A percentile compares a stretch with the other conserved stretches of the same genome.
Conservation (phyloP, 345 rosid species). For the Bruguiera sexangula region DNA sequence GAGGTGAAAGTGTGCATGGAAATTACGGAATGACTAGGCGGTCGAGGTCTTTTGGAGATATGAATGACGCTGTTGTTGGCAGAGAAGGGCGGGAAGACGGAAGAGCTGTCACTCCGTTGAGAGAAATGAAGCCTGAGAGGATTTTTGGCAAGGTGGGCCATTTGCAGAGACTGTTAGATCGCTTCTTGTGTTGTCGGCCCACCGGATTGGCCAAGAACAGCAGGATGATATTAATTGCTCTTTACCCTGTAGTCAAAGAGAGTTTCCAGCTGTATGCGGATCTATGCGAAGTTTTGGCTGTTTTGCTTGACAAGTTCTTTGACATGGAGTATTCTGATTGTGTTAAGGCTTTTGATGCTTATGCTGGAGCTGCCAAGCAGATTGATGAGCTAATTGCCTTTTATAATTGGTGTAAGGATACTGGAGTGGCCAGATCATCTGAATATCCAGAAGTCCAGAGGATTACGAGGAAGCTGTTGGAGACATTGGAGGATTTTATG, state of each 20-base stretch:
- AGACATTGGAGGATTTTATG: slow-evolving; percentile 76
- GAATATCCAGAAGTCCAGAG: slow-evolving; percentile 95
- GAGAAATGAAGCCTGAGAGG: slow-evolving; percentile 74
- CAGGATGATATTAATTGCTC: slow-evolving; percentile 67
- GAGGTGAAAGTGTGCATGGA: slow-evolving; percentile 35
- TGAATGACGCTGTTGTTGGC: slow-evolving; percentile 44
- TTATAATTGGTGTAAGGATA: slow-evolving; percentile 77
- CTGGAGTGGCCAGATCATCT: slow-evolving; percentile 72
- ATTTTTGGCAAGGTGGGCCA: slow-evolving; percentile 81
- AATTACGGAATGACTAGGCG: slow-evolving; percentile 34
- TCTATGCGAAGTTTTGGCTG: slow-evolving; percentile 71
- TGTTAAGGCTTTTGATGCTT: slow-evolving; percentile 80
- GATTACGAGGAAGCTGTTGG: slow-evolving; percentile 70
- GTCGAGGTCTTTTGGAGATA: slow-evolving; percentile 67
- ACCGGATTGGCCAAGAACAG: slow-evolving; percentile 71
- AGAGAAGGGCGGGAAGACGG: slow-evolving; percentile 31
- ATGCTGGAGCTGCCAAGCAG: slow-evolving; percentile 67
- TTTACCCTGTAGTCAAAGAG: slow-evolving; percentile 72
- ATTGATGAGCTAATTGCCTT: slow-evolving; percentile 72
- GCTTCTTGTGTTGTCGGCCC: slow-evolving; percentile 78
- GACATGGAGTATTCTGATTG: slow-evolving; percentile 80
- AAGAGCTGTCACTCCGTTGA: slow-evolving; percentile 49
- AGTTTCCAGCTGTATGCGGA: slow-evolving; percentile 83
- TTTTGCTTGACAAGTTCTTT: slow-evolving; percentile 77
- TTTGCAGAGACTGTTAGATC: slow-evolving; percentile 76